Percentiles rank a stretch among this genome's conserved stretches.
Conservation (phyloP, 208 protist species). For the Acanthamoeba royreba region DNA sequence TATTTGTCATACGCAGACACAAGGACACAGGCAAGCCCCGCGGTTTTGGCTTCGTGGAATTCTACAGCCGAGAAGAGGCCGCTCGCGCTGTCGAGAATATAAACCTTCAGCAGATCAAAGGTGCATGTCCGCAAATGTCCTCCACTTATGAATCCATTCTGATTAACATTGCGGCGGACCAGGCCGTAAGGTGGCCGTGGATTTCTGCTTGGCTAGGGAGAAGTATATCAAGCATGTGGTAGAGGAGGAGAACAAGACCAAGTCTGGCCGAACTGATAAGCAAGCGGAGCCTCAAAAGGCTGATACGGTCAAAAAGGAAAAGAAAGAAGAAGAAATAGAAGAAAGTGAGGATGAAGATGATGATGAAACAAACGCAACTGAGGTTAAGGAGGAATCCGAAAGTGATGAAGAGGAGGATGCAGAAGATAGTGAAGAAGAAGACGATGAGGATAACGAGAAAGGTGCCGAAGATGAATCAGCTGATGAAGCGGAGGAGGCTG, state of each 20-base stretch:
- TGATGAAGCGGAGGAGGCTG: background rate
- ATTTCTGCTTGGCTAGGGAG: background rate
- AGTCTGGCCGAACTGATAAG: background rate
- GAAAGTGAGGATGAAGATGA: background rate
- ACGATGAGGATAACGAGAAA: background rate
- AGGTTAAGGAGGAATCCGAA: background rate
- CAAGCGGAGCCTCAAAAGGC: too few relatives aligned
- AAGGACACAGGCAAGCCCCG: conserved; percentile 68
- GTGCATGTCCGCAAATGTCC: background rate
- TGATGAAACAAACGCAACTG: background rate
- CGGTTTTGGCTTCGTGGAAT: conserved; percentile 85
- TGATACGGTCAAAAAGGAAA: background rate
- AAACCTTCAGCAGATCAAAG: conserved; percentile 66
- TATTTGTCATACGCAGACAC: background rate
- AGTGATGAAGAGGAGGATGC: background rate
- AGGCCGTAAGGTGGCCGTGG: background rate
- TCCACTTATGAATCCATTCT: background rate
- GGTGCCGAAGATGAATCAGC: background rate
- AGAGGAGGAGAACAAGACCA: background rate
- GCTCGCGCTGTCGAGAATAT: conserved; percentile 73
- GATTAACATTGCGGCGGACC: background rate
- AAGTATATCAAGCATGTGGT: background rate
- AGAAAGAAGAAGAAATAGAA: background rate
- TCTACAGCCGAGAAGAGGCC: conserved; percentile 72
- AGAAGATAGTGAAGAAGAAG: background rate